Evolutionary conservation across 1,139 yeast genomes (phyloP).

Genomic region (Suhomyces bokatorum): DNA sequence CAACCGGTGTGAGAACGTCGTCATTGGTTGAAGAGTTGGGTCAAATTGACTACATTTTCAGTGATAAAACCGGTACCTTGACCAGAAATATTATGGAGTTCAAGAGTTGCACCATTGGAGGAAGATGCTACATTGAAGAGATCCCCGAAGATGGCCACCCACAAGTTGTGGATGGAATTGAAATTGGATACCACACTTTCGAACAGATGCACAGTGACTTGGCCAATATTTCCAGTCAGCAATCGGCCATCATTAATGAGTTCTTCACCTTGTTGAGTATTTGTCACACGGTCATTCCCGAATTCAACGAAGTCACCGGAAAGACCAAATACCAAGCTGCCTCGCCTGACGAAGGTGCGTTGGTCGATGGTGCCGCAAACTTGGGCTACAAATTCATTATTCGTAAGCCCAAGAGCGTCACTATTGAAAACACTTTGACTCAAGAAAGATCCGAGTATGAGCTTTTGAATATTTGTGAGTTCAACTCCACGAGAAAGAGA

Average conservation of each 20-base stretch:
- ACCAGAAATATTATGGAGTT: conserved; percentile 96
- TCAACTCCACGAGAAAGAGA: conserved; percentile 94
- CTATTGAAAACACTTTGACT: conserved; percentile 55
- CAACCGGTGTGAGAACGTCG: conserved; percentile 93
- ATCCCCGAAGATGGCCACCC: conserved; percentile 90
- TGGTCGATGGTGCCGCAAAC: conserved; percentile 93
- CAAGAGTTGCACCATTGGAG: conserved; percentile 92
- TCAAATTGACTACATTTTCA: conserved; percentile 90
- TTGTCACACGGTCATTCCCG: conserved; percentile 98
- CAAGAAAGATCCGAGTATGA: conserved; percentile 53
- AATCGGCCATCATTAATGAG: conserved; percentile 69
- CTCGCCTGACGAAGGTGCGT: conserved; percentile 98
- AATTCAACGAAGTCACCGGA: conserved; percentile 58
- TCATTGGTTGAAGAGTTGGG: conserved; percentile 95
- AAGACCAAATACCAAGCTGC: conserved; percentile 94
- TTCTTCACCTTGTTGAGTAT: conserved; percentile 84
- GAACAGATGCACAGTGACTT: conserved; percentile 60
- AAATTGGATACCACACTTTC: conserved; percentile 77
- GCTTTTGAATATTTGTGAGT: conserved; percentile 87
- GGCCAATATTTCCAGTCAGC: conserved; percentile 42
- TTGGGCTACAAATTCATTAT: conserved; percentile 82
- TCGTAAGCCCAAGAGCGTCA: conserved; percentile 82
- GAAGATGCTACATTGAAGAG: conserved; percentile 81
- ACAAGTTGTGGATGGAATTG: conserved; percentile 72
- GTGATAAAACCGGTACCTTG: conserved; percentile 95